Base-by-base conservation (phyloP, 1,284 basidiomycete species). In the Inonotus hispidus region DNA sequence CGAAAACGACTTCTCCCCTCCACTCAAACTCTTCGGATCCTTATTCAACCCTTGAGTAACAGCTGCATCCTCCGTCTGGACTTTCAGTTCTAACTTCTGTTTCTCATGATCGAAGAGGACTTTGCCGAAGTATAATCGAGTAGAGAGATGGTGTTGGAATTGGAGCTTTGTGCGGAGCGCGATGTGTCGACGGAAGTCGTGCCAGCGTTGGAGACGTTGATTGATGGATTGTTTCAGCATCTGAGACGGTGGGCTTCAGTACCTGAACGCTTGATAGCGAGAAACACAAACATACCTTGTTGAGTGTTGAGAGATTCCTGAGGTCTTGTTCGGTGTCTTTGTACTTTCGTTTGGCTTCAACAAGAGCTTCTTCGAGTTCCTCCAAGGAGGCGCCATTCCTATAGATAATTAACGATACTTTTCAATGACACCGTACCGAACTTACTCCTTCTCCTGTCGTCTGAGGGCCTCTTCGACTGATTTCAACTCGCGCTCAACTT, bases 1-100 rank as follows among this genome's bases (percentile, higher is more conserved):
- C 5, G 94, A 92, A 76, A 97, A 99, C 4, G 93, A 96, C 71
- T 98, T 96, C 74, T 99, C 96, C 46, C 96, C 95, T 53, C 95
- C 95, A 69, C 88, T 90, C 16, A 99, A 81, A 29, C 90, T 87
- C 47, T 85, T 84, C 3, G 92, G 87, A 69, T 93, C 90, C 73
- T 92, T 93, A 66, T 91, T 84, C 29, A 69, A 74, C 56, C 72
- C 77, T 71, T 87, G 83, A 2, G 84, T 88, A 29, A 79, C 74
- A 14, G 80, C 77, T 70, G 90, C 87, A 65, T 92, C 88, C 64
- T 92, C 88, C 7, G 89, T 91, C 77, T 90, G 85, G 23, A 92
- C 87, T 72, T 85, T 87, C 55, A 97, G 78, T 58, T 82, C 75
- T 49, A 99, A 78, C 3, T 79, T 85, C 49, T 81, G 79, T 2